Conservation (phyloP, 176 grass and related monocot genomes). For the Paspalum notatum region DNA sequence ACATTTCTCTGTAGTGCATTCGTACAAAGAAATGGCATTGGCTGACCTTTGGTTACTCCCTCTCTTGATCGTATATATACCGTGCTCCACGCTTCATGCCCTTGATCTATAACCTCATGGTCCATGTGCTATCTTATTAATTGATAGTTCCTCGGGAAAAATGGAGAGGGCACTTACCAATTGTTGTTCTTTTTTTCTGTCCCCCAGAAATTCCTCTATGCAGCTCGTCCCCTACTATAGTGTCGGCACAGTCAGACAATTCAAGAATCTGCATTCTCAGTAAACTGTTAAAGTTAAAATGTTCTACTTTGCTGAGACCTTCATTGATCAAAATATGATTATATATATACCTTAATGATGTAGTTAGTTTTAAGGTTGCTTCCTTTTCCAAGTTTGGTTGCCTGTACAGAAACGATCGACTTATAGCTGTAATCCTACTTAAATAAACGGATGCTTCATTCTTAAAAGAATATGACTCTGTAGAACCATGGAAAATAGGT, state of each 20-base stretch:
- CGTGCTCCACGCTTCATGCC: too few relatives aligned
- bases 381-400: conserved; percentile 47
- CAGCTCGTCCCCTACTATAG: conserved; percentile 57
- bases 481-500: background rate
- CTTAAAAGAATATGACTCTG: background rate
- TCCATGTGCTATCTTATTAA: background rate
- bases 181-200: conserved; percentile 62
- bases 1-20: too few relatives aligned
- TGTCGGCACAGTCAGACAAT: conserved; percentile 59
- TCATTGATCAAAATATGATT: background rate
- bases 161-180: conserved; percentile 34
- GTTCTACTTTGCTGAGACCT: background rate
- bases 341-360: conserved; percentile 57
- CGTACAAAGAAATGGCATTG: background rate
- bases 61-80: too few relatives aligned
- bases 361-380: conserved; percentile 61
- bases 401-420: conserved; percentile 17
- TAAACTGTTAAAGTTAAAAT: background rate
- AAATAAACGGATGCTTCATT: background rate
- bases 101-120: background rate
- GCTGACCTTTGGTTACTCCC: background rate
- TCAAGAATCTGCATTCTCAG: conserved; percentile 49
- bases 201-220: conserved; percentile 67
- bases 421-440: background rate
- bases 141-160: background rate